These are phyloP conservation scores for Suillus ampliporus DNA, from an alignment of 768 basidiomycete genomes.

Conservation along the genomic window DNA sequence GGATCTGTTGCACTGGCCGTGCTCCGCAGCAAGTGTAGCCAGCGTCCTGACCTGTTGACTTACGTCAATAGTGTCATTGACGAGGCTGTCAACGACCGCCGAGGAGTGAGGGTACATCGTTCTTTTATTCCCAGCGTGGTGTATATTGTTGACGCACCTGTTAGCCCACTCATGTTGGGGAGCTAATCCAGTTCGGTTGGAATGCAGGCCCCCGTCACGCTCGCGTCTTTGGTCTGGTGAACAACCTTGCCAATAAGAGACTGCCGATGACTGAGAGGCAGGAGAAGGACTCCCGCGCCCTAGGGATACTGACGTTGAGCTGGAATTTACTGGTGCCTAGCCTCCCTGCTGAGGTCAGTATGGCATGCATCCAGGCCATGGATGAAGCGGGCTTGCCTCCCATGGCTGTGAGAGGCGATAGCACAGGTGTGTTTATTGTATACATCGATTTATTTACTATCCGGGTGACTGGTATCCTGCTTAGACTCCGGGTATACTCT, in stretches of 20 bases:
- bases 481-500: constrained; percentile 1
- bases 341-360: neutral
- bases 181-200: neutral
- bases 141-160: too few species aligned
- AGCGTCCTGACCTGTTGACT: neutral
- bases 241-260: neutral
- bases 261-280: neutral
- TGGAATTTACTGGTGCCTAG: neutral
- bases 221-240: constrained; percentile 9
- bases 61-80: neutral
- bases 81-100: neutral
- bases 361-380: neutral
- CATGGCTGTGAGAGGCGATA: neutral
- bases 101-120: neutral
- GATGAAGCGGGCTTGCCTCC: neutral
- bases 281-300: neutral
- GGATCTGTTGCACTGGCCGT: neutral
- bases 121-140: too few species aligned
- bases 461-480: too few species aligned
- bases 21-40: neutral
- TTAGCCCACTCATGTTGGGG: constrained; percentile 1
- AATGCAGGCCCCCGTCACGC: constrained; percentile 1
- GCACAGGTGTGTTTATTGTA: neutral
- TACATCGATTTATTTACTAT: too few species aligned
- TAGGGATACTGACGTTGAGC: neutral